phyloP scores from a whole-genome alignment of 1,139 yeast species.

The Zygoascus meyerae region DNA sequence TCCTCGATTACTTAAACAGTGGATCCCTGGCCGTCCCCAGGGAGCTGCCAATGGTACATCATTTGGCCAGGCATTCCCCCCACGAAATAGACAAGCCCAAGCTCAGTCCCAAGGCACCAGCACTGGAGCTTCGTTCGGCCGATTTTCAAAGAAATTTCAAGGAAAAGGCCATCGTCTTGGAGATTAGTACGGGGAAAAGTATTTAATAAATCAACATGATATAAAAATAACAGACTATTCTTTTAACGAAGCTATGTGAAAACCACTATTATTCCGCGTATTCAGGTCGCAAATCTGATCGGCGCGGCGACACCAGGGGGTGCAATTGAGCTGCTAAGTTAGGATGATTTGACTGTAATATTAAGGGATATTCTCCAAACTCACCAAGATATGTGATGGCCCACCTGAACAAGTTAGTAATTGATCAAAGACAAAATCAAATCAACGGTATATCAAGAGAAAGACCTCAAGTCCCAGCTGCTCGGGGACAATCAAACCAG shows the following conservation, averaged over 20 bases:
- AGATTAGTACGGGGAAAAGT: slow-evolving; percentile 13
- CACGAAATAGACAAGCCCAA: neutral
- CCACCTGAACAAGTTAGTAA: slow-evolving; percentile 39
- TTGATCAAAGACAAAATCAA: too few relatives aligned
- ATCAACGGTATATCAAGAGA: too few relatives aligned
- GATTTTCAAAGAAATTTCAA: slow-evolving; percentile 13
- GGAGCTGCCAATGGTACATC: neutral
- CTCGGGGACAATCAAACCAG: too few relatives aligned
- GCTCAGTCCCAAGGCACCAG: neutral
- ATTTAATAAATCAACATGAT: too few relatives aligned
- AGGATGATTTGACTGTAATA: neutral
- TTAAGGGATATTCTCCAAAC: slow-evolving; percentile 9
- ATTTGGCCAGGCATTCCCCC: slow-evolving; percentile 2
- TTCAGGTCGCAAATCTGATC: slow-evolving; percentile 68
- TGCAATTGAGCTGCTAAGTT: slow-evolving; percentile 61
- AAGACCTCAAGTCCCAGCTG: too few relatives aligned
- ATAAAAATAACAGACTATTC: neutral
- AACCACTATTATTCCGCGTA: slow-evolving; percentile 38
- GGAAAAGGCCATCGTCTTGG: slow-evolving; percentile 29
- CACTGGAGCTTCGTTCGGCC: slow-evolving; percentile 12
- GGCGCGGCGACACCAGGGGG: slow-evolving; percentile 66
- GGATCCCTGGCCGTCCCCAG: slow-evolving; percentile 7
- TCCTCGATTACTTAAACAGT: slow-evolving; percentile 8
- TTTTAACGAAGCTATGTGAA: too few relatives aligned
- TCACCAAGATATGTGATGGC: slow-evolving; percentile 71